These are phyloP conservation scores for Pulveroboletus sp. DNA, from an alignment of 768 basidiomycete genomes.

Conservation along the genomic window DNA sequence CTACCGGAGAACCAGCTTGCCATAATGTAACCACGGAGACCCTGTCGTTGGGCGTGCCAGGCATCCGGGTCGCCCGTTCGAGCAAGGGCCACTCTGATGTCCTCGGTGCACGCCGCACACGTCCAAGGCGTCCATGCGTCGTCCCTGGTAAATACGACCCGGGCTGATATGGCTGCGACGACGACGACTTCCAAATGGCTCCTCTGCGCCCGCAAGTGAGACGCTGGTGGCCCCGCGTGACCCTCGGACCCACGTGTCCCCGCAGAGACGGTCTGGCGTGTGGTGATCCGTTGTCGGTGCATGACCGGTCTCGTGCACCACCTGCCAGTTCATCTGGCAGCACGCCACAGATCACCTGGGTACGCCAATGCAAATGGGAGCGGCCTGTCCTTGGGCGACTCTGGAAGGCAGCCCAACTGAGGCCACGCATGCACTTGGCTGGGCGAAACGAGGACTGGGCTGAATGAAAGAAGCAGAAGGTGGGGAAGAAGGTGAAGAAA, in stretches of 20 bases:
- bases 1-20: conserved; percentile 5
- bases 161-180: not conserved
- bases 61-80: not conserved
- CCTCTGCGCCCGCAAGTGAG: conserved; percentile 14
- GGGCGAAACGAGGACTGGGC: not conserved
- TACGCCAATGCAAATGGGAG: conserved; percentile 1
- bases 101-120: too few species aligned
- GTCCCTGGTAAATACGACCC: too few species aligned
- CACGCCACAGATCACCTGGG: not conserved
- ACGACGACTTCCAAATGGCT: conserved; percentile 9
- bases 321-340: conserved; percentile 1
- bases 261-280: not conserved
- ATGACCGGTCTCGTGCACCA: conserved; percentile 1
- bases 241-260: conserved; percentile 13
- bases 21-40: conserved; percentile 17
- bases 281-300: conserved; percentile 4
- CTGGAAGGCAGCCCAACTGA: not conserved
- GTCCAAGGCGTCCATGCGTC: too few species aligned
- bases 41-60: not conserved
- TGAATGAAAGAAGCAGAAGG: not conserved
- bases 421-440: not conserved
- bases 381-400: conserved; percentile 4
- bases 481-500: not conserved
- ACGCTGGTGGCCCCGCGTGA: not conserved
- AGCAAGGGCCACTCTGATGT: too few species aligned